Evolutionary conservation across 139 green algal species (phyloP).

Genomic region (Closterium sp.): DNA sequence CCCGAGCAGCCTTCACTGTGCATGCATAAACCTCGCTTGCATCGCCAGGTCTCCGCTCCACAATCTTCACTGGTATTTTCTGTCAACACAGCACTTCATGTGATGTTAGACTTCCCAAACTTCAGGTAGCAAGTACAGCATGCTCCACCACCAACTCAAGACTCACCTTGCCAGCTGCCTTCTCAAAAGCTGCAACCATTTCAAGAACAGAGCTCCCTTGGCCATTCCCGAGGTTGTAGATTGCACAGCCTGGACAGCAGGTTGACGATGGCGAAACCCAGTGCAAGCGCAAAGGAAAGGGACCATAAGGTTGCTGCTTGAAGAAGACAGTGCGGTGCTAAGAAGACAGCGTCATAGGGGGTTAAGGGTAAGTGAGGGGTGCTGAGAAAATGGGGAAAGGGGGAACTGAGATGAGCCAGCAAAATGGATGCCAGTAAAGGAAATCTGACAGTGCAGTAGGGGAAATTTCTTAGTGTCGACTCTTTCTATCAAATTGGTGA

Average conservation of each 20-base stretch:
- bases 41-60: conserved; percentile 67
- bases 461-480: not conserved
- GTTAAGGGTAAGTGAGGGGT: no score
- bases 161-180: conserved; percentile 71
- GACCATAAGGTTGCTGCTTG: no score
- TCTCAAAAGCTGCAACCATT: conserved; percentile 94
- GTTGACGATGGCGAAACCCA: no score
- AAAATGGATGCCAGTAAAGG: no score
- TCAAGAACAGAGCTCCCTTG: conserved; percentile 90
- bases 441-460: no score
- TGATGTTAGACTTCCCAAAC: not conserved
- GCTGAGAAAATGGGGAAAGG: no score
- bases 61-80: conserved; percentile 27
- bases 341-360: not conserved
- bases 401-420: no score
- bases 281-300: not conserved
- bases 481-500: not conserved
- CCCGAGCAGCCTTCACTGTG: conserved; percentile 76
- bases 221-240: conserved; percentile 90
- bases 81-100: not conserved
- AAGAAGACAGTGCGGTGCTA: no score
- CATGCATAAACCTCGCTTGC: conserved; percentile 83
- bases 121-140: not conserved
- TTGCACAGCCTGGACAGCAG: conserved; percentile 13
- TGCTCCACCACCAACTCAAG: not conserved